Evolutionary conservation across 2,329 filamentous ascomycete genomes (phyloP).

Genomic region (Graphium sp.): DNA sequence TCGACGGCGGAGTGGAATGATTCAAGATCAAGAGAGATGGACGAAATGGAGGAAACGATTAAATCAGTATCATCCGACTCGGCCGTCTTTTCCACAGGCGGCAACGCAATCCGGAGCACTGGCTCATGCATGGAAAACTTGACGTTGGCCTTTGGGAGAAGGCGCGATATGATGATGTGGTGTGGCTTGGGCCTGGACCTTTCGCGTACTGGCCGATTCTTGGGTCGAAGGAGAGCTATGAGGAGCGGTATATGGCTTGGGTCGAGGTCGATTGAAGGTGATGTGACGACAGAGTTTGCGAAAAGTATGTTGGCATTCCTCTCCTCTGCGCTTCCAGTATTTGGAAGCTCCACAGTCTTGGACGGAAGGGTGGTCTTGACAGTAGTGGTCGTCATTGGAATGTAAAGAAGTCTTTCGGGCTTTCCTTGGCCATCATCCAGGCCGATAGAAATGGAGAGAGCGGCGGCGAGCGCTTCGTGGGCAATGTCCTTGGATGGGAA

Average conservation of each 20-base stretch:
- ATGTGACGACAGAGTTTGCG: slow-evolving; percentile 90
- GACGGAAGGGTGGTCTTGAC: slow-evolving; percentile 88
- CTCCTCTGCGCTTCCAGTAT: slow-evolving; percentile 57
- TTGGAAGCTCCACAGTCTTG: slow-evolving; percentile 72
- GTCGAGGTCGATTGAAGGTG: slow-evolving; percentile 83
- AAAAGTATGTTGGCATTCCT: slow-evolving; percentile 93
- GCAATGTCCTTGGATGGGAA: slow-evolving; percentile 86
- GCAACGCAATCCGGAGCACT: slow-evolving; percentile 76
- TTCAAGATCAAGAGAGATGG: slow-evolving; percentile 81
- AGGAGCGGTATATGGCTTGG: slow-evolving; percentile 81
- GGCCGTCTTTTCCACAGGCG: slow-evolving; percentile 49
- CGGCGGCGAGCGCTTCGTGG: slow-evolving; percentile 83
- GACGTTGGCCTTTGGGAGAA: slow-evolving; percentile 83
- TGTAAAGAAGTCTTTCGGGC: slow-evolving; percentile 74
- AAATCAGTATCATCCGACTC: slow-evolving; percentile 78
- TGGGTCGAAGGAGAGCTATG: slow-evolving; percentile 54
- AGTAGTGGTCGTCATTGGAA: slow-evolving; percentile 94
- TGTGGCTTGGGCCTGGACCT: slow-evolving; percentile 22
- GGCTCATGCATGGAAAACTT: slow-evolving; percentile 96
- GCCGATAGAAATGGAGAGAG: slow-evolving; percentile 80
- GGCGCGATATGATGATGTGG: slow-evolving; percentile 66
- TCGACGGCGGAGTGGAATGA: slow-evolving; percentile 83
- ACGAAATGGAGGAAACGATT: slow-evolving; percentile 88
- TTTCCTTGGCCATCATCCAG: slow-evolving; percentile 79
- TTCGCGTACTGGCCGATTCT: slow-evolving; percentile 19